Evolutionary conservation across 306 rosid genomes (phyloP), one percentile per base, ranked within the genome.

Genomic region (Pterocarpus macrocarpus): DNA sequence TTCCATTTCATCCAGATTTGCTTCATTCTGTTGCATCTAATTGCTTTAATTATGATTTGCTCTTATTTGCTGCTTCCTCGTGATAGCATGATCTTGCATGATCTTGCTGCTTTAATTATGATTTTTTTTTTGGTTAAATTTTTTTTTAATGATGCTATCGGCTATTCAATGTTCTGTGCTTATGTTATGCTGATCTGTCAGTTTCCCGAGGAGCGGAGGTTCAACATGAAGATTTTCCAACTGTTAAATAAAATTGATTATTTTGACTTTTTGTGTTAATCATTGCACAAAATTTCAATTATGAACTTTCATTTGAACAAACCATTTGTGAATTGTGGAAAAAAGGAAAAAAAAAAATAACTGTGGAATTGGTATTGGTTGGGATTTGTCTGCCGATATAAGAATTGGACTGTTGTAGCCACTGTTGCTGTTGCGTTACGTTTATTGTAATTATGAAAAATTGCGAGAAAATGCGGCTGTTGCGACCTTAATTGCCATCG

Each of bases 371-470:
- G 35, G 28, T 45, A 22, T 81, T 47, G 58, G 33, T 45, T 1
- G 68, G 58, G 57, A 41, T 39, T 56, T 52, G 50, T 15, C 30
- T 64, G 62, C 32, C 1, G 43, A 3, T 10, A 28, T 67, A 58
- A 50, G 78, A 62, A 53, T 30, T 64, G 49, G 75, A 74, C 73
- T 84, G 22, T 39, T 65, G 52, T 64, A 17, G 52, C 44, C 8
- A 53, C 28, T 22, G 28, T 22, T 22, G 28, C 28, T 22, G 28
- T 53, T 14, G 43, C 43, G 43, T 39, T 39, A 39, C 7, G 43
- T 22, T 22, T 22, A 22, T 22, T 22, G 28, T 22, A 22, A 22
- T 22, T 22, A 22, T 22, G 28, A 22, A 22, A 22, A 22, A 22
- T 1, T 22, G 28, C 28, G 28, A 22, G 28, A 22, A 22, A 22